Evolutionary conservation across 805 yeast species (phyloP), one percentile per base, ranked within the genome.

Genomic region (Ogataea angusta): DNA sequence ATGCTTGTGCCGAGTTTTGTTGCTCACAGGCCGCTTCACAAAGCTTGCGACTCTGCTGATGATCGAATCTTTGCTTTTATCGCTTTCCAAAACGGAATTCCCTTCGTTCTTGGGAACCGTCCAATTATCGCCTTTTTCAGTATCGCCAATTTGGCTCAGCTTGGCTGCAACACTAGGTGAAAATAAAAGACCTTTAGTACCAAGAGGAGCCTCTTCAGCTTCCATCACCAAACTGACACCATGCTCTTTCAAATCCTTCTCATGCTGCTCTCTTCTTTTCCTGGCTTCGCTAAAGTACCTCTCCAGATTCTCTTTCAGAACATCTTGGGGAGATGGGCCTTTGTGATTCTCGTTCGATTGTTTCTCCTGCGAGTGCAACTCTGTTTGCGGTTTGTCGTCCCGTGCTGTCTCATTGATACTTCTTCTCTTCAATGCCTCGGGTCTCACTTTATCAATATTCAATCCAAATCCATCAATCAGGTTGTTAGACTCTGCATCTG

Each of bases 91-190:
- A n/a, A 25, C 14, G 6, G 48, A 38, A 12, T 31, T 32, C 13
- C 38, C 46, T 12, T 42, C 26, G 33, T 45, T 34, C 10, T 28
- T 26, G 17, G 41, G 15, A 6, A 25, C 14, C 2, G 38, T 32
- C 54, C 56, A 55, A 27, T 55, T 50, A 14, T 26, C 35, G 2
- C 36, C 46, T 8, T 19, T 40, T 10, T 32, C 40, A n/a, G 16
- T 24, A 3, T 16, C 45, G 27, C 29, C 41, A 36, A 36, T 22
- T 25, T 30, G 27, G 28, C 21, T 26, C 24, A 58, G 28, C 13
- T 46, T 49, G n/a, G 46, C 46, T 10, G 41, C 36, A 6, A 52
- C 47, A 36, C 60, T 56, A 4, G 58, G 56, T 10, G 62, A 56
- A 18, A 44, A 48, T 3, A 51, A 30, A 5, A 53, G 30, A 2